Evolutionary conservation across 176 grass and related monocot genomes (phyloP).

Genomic region (Aegilops sharonensis): DNA sequence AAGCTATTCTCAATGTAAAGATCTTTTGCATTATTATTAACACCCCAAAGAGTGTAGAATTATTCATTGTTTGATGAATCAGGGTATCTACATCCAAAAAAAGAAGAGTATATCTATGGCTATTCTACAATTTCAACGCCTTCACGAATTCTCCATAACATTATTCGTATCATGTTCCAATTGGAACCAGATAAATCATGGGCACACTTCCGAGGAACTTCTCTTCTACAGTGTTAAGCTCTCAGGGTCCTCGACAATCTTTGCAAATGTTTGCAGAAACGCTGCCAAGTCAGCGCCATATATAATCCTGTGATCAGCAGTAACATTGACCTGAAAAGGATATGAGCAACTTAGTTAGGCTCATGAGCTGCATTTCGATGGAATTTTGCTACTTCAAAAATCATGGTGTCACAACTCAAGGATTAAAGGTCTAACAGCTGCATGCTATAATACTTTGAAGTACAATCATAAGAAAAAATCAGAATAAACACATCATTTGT

Average conservation of each 20-base stretch:
- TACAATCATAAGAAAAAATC: neutral
- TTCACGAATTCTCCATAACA: neutral
- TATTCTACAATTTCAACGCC: constrained; percentile 7
- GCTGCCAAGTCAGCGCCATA: constrained; percentile 92
- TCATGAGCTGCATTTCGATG: neutral
- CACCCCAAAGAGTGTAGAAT: neutral
- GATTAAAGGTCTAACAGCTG: neutral
- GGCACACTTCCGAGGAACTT: neutral
- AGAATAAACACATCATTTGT: neutral
- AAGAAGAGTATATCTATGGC: neutral
- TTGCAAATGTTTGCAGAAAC: constrained; percentile 89
- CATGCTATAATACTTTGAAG: neutral
- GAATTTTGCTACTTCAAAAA: neutral
- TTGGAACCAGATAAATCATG: constrained; percentile 6
- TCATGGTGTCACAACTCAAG: neutral
- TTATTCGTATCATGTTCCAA: constrained; percentile 15
- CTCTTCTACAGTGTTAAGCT: constrained; percentile 60
- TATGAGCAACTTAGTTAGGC: neutral
- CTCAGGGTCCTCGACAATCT: constrained; percentile 78
- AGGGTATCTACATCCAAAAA: constrained; percentile 11
- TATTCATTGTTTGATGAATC: neutral
- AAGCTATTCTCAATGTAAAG: neutral
- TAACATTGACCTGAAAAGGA: constrained; percentile 80
- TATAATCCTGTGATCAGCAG: constrained; percentile 92
- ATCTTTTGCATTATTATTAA: neutral